Evolutionary conservation across 768 basidiomycete species (phyloP), one percentile per base, ranked within the genome.

Genomic region (Aureoboletus auriporus): DNA sequence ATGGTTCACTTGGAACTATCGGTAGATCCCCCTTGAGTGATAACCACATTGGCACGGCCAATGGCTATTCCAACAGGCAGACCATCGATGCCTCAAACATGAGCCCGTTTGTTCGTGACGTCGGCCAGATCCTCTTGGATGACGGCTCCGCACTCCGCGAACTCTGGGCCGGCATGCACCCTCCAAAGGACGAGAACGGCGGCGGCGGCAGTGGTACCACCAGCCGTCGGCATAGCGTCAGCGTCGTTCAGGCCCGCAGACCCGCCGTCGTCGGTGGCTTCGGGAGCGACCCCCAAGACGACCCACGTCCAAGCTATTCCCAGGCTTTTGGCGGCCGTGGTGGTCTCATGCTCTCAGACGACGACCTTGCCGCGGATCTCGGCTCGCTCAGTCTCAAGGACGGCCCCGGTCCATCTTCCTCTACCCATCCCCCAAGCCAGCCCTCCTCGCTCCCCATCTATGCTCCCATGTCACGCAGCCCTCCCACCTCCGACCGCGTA

Each of bases 31-130:
- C 80, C 42, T 76, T 71, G 63, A 75, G 76, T 69, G 73, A 76
- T 54, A 67, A 69, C 52, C 72, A 74, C 51, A 67, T 72, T 57
- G 71, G 71, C 57, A 62, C 64, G 50, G 68, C 71, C 59, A 79
- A 77, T 66, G 77, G 73, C 58, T 69, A 70, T 66, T 69, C 71
- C 47, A 70, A 53, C 56, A 67, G 67, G 53, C 69, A 73, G 50
- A 60, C 73, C 29, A 66, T 66, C 20, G 77, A 90, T 66, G 67
- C 79, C 36, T 86, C 87, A 28, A 92, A 91, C 63, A 86, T 89
- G 78, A 83, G 80, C 54, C 90, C 89, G 0, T 92, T 93, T 62
- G 79, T 88, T n/a, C 73, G 89, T 20, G 88, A 93, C 63, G 85
- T 92, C 14, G 82, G 80, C 6, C 82, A 86, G 66, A 88, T 91